phyloP scores from a whole-genome alignment of 1,139 yeast genomes.

The Pichia sp. region DNA sequence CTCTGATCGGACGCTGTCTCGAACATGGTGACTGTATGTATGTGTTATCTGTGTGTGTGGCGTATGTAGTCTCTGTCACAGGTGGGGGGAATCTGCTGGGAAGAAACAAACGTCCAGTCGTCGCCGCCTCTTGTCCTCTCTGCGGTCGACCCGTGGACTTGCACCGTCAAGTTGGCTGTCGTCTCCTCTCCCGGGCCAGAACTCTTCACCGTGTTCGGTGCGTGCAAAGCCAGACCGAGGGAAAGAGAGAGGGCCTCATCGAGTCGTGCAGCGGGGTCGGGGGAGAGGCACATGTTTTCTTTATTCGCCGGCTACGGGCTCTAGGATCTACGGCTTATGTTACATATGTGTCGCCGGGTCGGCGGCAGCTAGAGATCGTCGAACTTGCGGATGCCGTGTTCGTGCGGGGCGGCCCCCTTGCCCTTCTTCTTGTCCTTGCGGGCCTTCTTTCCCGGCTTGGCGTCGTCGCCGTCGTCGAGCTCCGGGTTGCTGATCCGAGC shows the following conservation, averaged over 20 bases:
- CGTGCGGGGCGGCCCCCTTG: constrained; percentile 45
- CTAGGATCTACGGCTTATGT: too few species aligned
- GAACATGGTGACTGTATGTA: neutral
- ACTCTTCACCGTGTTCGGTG: neutral
- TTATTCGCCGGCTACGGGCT: neutral
- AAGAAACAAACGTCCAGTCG: neutral
- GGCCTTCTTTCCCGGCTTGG: constrained; percentile 28
- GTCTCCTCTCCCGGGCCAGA: neutral
- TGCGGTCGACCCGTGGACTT: neutral
- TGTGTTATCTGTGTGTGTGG: neutral
- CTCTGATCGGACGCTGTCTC: neutral
- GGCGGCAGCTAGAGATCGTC: constrained; percentile 46
- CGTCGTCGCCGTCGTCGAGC: constrained; percentile 19
- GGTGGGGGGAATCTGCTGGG: neutral
- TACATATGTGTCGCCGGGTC: too few species aligned
- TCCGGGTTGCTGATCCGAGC: constrained; percentile 25
- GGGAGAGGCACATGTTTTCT: neutral
- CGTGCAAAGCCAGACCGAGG: neutral
- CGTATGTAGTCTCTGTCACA: neutral
- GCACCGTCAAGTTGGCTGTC: neutral
- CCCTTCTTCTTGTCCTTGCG: constrained; percentile 36
- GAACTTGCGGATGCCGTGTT: constrained; percentile 63
- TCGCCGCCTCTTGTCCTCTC: neutral
- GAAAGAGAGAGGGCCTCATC: neutral
- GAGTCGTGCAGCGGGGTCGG: neutral